phyloP scores from a whole-genome alignment of 139 green algal species.

The Chlorokybus atmophyticus region DNA sequence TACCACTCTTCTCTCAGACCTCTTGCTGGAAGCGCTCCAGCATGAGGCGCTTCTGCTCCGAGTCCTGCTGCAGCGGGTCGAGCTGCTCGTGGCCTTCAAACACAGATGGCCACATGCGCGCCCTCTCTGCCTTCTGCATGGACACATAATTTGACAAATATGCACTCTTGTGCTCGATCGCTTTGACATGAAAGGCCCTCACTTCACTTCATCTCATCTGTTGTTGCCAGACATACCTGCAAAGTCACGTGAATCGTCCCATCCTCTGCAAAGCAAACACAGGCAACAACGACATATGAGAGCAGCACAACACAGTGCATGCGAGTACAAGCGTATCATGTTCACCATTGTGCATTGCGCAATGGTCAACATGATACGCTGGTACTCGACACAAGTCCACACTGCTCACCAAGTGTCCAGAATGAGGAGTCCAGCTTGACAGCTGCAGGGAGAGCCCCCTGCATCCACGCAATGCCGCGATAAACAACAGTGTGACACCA shows the following conservation, averaged over 20 bases:
- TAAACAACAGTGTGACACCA: no score
- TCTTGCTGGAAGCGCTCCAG: conserved; percentile 83
- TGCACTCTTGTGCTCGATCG: conserved; percentile 41
- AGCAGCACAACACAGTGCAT: no score
- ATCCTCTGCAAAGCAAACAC: conserved; percentile 16
- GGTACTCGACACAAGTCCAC: no score
- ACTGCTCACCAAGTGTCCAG: conserved; percentile 76
- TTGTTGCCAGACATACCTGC: no score
- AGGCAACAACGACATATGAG: no score
- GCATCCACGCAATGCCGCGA: no score
- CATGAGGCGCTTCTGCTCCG: conserved; percentile 69
- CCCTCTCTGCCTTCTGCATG: conserved; percentile 59
- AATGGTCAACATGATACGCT: no score
- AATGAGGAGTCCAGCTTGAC: conserved; percentile 60
- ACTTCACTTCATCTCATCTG: neutral
- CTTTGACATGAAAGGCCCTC: neutral
- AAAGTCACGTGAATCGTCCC: conserved; percentile 16
- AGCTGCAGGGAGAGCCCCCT: neutral
- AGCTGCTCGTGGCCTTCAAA: conserved; percentile 55
- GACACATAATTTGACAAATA: conserved; percentile 54
- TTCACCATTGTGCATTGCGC: no score
- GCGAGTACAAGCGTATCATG: no score
- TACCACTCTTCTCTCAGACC: conserved; percentile 38
- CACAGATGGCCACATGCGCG: conserved; percentile 50
- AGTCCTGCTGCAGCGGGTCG: conserved; percentile 33